phyloP scores from a whole-genome alignment of 2,329 filamentous ascomycete genomes.

The Aspergillus persii region DNA sequence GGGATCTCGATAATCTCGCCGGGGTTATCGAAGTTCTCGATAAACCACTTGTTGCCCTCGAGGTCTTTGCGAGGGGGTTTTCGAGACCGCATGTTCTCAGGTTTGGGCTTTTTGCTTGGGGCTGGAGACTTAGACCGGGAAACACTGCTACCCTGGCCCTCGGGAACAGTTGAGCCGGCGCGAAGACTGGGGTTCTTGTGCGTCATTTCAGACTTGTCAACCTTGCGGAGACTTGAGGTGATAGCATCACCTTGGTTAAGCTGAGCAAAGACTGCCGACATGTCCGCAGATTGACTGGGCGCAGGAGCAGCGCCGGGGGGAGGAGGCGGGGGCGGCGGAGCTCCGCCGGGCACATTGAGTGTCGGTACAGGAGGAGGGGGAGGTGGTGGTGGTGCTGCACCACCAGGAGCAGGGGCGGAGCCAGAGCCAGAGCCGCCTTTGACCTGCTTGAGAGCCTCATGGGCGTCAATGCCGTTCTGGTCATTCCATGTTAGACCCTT shows the following conservation, averaged over 20 bases:
- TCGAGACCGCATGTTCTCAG: constrained; percentile 78
- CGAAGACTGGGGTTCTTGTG: constrained; percentile 94
- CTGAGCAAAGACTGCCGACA: constrained; percentile 86
- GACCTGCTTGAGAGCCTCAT: constrained; percentile 64
- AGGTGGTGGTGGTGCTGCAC: constrained; percentile 47
- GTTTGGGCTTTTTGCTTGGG: constrained; percentile 83
- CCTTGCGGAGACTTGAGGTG: constrained; percentile 84
- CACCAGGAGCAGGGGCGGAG: constrained; percentile 33
- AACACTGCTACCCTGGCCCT: constrained; percentile 53
- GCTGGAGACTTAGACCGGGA: constrained; percentile 76
- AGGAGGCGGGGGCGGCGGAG: constrained; percentile 64
- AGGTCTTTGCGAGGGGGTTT: constrained; percentile 77
- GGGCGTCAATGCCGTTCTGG: constrained; percentile 67
- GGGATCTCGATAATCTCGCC: constrained; percentile 75
- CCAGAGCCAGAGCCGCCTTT: constrained; percentile 39
- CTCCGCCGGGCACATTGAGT: constrained; percentile 52
- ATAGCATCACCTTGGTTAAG: constrained; percentile 87
- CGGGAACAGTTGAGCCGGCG: constrained; percentile 66
- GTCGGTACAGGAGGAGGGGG: constrained; percentile 49
- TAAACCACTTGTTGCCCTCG: constrained; percentile 88
- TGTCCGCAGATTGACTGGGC: constrained; percentile 56
- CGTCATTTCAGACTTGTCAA: constrained; percentile 94
- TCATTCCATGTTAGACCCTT: constrained; percentile 85
- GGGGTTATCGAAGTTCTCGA: constrained; percentile 87
- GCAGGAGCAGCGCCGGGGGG: constrained; percentile 51